A percentile compares a stretch with the other conserved stretches of the same genome.
phyloP scores from a whole-genome alignment of 2,329 filamentous ascomycete genomes.

The Scytalidium sp. region DNA sequence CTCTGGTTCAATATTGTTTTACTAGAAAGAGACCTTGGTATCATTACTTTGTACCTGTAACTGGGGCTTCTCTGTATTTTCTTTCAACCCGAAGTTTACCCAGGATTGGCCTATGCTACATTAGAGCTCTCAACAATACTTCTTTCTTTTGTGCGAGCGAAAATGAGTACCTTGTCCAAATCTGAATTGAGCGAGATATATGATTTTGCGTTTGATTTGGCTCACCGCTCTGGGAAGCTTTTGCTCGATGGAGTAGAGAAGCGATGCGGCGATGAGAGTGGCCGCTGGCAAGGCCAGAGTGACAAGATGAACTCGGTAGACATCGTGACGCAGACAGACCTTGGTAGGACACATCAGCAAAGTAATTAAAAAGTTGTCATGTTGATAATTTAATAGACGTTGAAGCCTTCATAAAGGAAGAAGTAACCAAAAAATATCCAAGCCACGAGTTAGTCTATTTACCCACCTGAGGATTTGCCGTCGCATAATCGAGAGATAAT shows the following conservation, averaged over 20 bases:
- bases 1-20: no score
- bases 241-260: slow-evolving; percentile 61
- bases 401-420: slow-evolving; percentile 64
- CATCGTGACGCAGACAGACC: slow-evolving; percentile 73
- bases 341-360: slow-evolving; percentile 44
- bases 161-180: slow-evolving; percentile 9
- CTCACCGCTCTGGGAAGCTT: slow-evolving; percentile 66
- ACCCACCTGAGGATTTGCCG: not conserved
- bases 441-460: slow-evolving; percentile 53
- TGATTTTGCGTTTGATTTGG: slow-evolving; percentile 66
- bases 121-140: no score
- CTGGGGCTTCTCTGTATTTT: no score
- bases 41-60: no score
- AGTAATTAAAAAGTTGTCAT: slow-evolving; percentile 8
- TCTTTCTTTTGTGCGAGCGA: no score
- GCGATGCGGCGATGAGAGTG: slow-evolving; percentile 41
- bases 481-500: not conserved
- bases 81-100: no score
- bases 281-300: slow-evolving; percentile 15
- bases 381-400: slow-evolving; percentile 48
- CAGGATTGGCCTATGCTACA: no score
- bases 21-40: no score
- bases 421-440: slow-evolving; percentile 60
- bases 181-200: slow-evolving; percentile 63
- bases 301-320: slow-evolving; percentile 72